Conservation (phyloP, 2,329 filamentous ascomycete species). For the Microcyclosporella mali region DNA sequence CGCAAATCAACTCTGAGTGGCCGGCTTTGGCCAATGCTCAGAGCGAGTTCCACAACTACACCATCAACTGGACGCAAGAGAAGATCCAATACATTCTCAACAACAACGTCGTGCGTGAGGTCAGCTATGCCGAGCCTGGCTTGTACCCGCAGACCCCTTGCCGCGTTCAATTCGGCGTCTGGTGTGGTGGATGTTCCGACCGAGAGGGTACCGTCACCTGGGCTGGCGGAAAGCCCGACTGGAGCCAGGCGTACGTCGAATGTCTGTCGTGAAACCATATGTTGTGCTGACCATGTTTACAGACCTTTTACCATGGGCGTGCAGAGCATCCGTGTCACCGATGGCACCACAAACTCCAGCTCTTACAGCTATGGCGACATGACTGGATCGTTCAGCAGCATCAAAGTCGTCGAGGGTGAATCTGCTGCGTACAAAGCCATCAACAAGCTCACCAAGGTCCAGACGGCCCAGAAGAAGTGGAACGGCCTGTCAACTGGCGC, state of each 20-base stretch:
- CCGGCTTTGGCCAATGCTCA: slow-evolving; percentile 52
- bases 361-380: slow-evolving; percentile 37
- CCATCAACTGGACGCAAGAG: slow-evolving; percentile 63
- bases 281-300: slow-evolving; percentile 1
- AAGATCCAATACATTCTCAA: slow-evolving; percentile 65
- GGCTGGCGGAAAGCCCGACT: slow-evolving; percentile 34
- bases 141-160: slow-evolving; percentile 69
- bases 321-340: slow-evolving; percentile 30
- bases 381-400: slow-evolving; percentile 38
- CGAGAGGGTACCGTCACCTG: slow-evolving; percentile 39
- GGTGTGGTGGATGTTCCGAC: slow-evolving; percentile 83
- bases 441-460: slow-evolving; percentile 38
- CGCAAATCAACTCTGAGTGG: slow-evolving; percentile 55
- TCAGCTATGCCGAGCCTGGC: slow-evolving; percentile 33
- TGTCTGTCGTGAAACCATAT: too few relatives aligned
- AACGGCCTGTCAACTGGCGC: slow-evolving; percentile 40
- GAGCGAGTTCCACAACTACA: slow-evolving; percentile 62
- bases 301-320: slow-evolving; percentile 34
- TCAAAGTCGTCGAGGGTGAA: slow-evolving; percentile 36
- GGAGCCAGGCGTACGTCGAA: slow-evolving; percentile 24
- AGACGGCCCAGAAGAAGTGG: slow-evolving; percentile 40
- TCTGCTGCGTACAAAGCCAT: slow-evolving; percentile 26
- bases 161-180: slow-evolving; percentile 64
- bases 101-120: slow-evolving; percentile 59
- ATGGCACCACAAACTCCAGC: slow-evolving; percentile 31